Percentiles rank a stretch among this genome's conserved stretches.
Conservation (phyloP, 1,284 basidiomycete genomes). For the Apiotrichum sp. region DNA sequence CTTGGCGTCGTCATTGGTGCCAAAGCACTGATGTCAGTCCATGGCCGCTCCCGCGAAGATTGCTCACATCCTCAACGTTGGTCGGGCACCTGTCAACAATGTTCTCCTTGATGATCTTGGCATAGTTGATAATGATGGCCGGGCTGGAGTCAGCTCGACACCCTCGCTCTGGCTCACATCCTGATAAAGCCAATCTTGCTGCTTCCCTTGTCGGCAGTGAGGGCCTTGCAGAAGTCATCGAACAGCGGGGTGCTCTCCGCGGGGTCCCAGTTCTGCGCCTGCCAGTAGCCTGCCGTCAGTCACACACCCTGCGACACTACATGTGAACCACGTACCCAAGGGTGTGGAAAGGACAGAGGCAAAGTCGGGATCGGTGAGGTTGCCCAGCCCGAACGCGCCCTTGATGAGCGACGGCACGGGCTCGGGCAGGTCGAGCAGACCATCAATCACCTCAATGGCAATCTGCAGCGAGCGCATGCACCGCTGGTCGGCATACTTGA, state of each 20-base stretch:
- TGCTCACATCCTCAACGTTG: slow-evolving; percentile 58
- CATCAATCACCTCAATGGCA: slow-evolving; percentile 60
- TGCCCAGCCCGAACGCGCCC: slow-evolving; percentile 63
- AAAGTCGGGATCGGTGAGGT: slow-evolving; percentile 69
- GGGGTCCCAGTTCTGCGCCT: slow-evolving; percentile 70
- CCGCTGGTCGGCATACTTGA: slow-evolving; percentile 61
- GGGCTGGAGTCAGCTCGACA: slow-evolving; percentile 41
- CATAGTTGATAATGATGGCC: slow-evolving; percentile 64
- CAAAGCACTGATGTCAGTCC: slow-evolving; percentile 66
- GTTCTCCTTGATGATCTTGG: slow-evolving; percentile 65
- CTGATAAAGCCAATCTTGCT: slow-evolving; percentile 28
- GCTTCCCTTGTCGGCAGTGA: slow-evolving; percentile 47
- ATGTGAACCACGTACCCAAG: slow-evolving; percentile 27
- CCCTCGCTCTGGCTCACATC: slow-evolving; percentile 33
- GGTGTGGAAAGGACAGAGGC: slow-evolving; percentile 56
- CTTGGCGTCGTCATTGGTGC: slow-evolving; percentile 63
- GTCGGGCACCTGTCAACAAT: slow-evolving; percentile 58
- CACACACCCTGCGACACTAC: too few relatives aligned
- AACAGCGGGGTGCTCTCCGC: slow-evolving; percentile 33
- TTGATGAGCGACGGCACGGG: slow-evolving; percentile 56
- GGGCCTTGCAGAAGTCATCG: slow-evolving; percentile 57
- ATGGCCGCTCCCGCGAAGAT: neutral
- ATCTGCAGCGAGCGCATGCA: slow-evolving; percentile 67
- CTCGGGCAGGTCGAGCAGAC: slow-evolving; percentile 52
- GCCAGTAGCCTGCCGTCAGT: slow-evolving; percentile 50